Conservation (phyloP, 2,329 filamentous ascomycete species). For the Anthostomella pinea region DNA sequence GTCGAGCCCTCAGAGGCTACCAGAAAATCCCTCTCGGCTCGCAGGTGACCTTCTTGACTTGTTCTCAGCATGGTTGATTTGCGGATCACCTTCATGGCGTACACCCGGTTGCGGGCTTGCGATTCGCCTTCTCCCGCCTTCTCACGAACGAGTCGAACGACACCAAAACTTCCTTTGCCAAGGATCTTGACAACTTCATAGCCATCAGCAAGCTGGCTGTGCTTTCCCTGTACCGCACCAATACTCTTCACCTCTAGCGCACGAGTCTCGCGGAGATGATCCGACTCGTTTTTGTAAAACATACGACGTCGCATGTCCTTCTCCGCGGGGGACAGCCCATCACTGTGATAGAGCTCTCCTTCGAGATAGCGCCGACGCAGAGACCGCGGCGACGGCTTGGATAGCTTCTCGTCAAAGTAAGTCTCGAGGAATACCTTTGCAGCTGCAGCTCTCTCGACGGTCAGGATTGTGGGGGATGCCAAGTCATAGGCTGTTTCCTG, state of each 20-base stretch:
- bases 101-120: slow-evolving; percentile 58
- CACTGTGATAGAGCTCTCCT: slow-evolving; percentile 54
- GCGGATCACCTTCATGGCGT: slow-evolving; percentile 95
- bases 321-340: slow-evolving; percentile 54
- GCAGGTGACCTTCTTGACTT: slow-evolving; percentile 86
- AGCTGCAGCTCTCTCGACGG: slow-evolving; percentile 74
- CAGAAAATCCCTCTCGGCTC: slow-evolving; percentile 88
- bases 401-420: slow-evolving; percentile 71
- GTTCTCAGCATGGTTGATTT: slow-evolving; percentile 92
- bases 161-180: slow-evolving; percentile 91
- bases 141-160: slow-evolving; percentile 81
- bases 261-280: slow-evolving; percentile 71
- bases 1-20: slow-evolving; percentile 82
- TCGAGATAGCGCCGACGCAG: slow-evolving; percentile 63
- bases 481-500: slow-evolving; percentile 32
- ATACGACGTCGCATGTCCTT: slow-evolving; percentile 49
- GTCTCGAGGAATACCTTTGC: slow-evolving; percentile 86
- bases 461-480: slow-evolving; percentile 42
- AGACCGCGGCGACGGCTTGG: slow-evolving; percentile 54
- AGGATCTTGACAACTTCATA: slow-evolving; percentile 81
- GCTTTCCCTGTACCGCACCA: slow-evolving; percentile 35
- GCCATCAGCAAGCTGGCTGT: slow-evolving; percentile 54
- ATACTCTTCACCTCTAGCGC: slow-evolving; percentile 63
- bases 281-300: slow-evolving; percentile 67
- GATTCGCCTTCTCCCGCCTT: slow-evolving; percentile 34